phyloP scores from a whole-genome alignment of 495 filamentous ascomycete species.

The Penicilliopsis zonata region DNA sequence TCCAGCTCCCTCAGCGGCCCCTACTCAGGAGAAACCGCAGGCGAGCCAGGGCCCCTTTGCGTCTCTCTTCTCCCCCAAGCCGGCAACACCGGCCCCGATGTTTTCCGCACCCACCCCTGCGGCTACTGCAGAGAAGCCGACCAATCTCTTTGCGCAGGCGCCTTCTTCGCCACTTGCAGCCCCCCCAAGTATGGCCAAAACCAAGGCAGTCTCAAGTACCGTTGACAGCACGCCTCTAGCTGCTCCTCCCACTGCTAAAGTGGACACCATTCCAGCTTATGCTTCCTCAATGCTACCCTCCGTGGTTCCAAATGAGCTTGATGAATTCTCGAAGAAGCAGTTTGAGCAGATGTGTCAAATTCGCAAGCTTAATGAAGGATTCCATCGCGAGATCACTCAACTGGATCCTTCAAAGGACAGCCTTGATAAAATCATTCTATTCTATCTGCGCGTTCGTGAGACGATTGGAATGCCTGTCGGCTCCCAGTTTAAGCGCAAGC shows the following conservation, averaged over 20 bases:
- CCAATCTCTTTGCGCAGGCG: slow-evolving; percentile 2
- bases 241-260: slow-evolving; percentile 1
- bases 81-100: slow-evolving; percentile 3
- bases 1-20: slow-evolving; percentile 5
- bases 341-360: slow-evolving; percentile 13
- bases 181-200: slow-evolving; percentile 7
- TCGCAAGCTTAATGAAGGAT: slow-evolving; percentile 18
- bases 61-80: slow-evolving; percentile 7
- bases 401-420: slow-evolving; percentile 15
- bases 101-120: slow-evolving; percentile 4
- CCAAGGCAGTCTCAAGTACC: background rate
- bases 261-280: slow-evolving; percentile 6
- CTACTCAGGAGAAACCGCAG: slow-evolving; percentile 6
- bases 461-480: slow-evolving; percentile 19
- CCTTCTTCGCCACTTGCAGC: slow-evolving; percentile 4
- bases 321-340: slow-evolving; percentile 8
- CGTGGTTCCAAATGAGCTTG: no score
- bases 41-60: slow-evolving; percentile 8
- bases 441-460: slow-evolving; percentile 23
- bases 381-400: slow-evolving; percentile 17
- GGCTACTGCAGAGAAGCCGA: slow-evolving; percentile 4
- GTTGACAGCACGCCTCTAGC: slow-evolving; percentile 1
- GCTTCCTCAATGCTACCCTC: slow-evolving; percentile 8
- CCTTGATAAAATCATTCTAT: slow-evolving; percentile 21
- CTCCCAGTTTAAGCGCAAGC: slow-evolving; percentile 9